A percentile compares a stretch with the other conserved stretches of the same genome.
Conservation (phyloP, 2,329 filamentous ascomycete genomes). For the Nothophaeocryptopus gaeumannii region DNA sequence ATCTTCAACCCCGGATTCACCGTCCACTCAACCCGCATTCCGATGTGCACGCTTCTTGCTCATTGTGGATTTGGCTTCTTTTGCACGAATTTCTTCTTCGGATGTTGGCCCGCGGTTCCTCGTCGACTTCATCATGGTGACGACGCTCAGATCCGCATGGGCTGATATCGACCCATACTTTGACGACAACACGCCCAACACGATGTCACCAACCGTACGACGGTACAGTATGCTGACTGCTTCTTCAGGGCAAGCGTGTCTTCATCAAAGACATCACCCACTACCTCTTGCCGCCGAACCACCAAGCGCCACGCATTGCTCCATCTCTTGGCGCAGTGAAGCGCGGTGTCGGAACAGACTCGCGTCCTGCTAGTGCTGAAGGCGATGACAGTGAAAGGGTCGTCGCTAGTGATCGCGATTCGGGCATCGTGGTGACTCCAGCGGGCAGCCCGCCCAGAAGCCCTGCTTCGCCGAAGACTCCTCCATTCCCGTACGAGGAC, state of each 20-base stretch:
- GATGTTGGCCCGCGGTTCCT: neutral
- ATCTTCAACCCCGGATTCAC: neutral
- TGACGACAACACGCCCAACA: too few species aligned
- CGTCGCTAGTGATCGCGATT: constrained; percentile 26
- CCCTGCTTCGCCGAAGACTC: constrained; percentile 24
- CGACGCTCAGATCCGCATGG: neutral
- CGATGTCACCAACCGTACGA: too few species aligned
- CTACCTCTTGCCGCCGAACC: constrained; percentile 77
- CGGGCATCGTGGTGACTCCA: constrained; percentile 33
- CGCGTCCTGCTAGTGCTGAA: constrained; percentile 31
- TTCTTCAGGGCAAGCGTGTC: constrained; percentile 72
- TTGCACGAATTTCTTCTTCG: neutral
- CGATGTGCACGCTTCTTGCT: neutral
- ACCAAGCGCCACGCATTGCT: constrained; percentile 66
- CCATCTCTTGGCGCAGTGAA: constrained; percentile 65
- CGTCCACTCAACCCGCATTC: neutral
- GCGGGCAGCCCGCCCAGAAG: constrained; percentile 26
- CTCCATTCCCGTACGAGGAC: constrained; percentile 56
- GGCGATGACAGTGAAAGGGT: constrained; percentile 18
- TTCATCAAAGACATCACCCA: constrained; percentile 99
- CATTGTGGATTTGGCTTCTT: too few species aligned
- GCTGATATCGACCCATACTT: too few species aligned
- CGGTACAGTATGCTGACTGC: constrained; percentile 15
- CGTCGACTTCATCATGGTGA: neutral
- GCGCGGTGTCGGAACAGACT: constrained; percentile 58